These are phyloP conservation scores for Erodium texanum DNA, from an alignment of 441 rosid genomes.

Conservation along the genomic window DNA sequence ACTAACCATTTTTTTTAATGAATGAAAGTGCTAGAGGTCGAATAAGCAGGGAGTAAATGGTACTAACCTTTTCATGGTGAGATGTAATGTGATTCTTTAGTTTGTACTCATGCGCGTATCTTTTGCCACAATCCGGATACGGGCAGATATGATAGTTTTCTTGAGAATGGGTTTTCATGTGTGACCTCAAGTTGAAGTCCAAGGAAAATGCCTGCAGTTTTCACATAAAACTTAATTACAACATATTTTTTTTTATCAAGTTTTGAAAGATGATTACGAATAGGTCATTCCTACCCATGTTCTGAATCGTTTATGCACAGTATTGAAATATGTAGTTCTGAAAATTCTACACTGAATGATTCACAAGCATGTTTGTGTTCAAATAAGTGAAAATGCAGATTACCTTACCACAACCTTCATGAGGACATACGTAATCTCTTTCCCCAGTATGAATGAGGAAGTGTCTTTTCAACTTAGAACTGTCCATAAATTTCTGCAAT, in stretches of 20 bases:
- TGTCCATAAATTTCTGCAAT: constrained; percentile 89
- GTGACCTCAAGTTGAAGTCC: constrained; percentile 94
- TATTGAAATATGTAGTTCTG: background rate
- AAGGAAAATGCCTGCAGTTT: constrained; percentile 82
- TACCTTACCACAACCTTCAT: constrained; percentile 99
- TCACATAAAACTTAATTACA: background rate
- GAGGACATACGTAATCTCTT: constrained; percentile 72
- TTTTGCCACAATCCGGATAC: constrained; percentile 79
- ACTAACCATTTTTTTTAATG: too few species aligned
- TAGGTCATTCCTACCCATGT: too few species aligned
- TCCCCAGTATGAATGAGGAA: constrained; percentile 86
- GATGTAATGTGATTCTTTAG: constrained; percentile 78
- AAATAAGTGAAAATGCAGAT: constrained; percentile 9
- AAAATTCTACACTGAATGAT: background rate
- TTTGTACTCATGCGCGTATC: constrained; percentile 97
- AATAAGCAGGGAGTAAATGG: too few species aligned
- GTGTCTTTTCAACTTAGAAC: constrained; percentile 95
- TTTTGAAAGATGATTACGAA: too few species aligned
- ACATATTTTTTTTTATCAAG: too few species aligned
- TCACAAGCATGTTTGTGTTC: too few species aligned
- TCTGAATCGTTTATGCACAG: background rate
- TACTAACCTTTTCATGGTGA: constrained; percentile 69
- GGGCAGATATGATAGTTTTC: constrained; percentile 97
- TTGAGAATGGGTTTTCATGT: constrained; percentile 97
- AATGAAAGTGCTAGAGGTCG: too few species aligned